A percentile compares a stretch with the other conserved stretches of the same genome.
phyloP scores from a whole-genome alignment of 2,329 filamentous ascomycete species.

The Xylariaceae sp. region DNA sequence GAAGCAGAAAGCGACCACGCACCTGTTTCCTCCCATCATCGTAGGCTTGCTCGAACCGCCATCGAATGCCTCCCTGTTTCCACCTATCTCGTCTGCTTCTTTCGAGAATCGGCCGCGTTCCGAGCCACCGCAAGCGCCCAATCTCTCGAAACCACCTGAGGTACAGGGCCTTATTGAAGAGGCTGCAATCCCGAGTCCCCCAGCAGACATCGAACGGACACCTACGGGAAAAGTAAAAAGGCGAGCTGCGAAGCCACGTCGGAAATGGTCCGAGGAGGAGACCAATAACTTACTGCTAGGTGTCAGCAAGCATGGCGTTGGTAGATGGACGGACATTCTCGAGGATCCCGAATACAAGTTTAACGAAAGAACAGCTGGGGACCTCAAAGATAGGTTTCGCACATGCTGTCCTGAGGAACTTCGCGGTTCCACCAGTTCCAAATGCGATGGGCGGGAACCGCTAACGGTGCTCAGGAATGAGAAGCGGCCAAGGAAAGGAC shows the following conservation, averaged over 20 bases:
- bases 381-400: slow-evolving; percentile 61
- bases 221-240: slow-evolving; percentile 43
- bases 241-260: slow-evolving; percentile 51
- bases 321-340: slow-evolving; percentile 60
- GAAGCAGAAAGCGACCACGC: slow-evolving; percentile 54
- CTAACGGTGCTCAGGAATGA: slow-evolving; percentile 23
- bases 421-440: slow-evolving; percentile 36
- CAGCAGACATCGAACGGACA: slow-evolving; percentile 29
- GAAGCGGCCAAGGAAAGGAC: slow-evolving; percentile 42
- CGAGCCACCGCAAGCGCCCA: slow-evolving; percentile 41
- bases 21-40: slow-evolving; percentile 58
- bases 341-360: slow-evolving; percentile 57
- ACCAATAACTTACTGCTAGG: slow-evolving; percentile 58
- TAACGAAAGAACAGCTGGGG: slow-evolving; percentile 55
- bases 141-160: slow-evolving; percentile 31
- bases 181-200: slow-evolving; percentile 25
- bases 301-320: slow-evolving; percentile 58
- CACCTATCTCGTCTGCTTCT: slow-evolving; percentile 54
- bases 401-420: slow-evolving; percentile 61
- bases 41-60: slow-evolving; percentile 59
- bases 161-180: slow-evolving; percentile 26
- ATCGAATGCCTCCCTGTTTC: slow-evolving; percentile 56
- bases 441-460: slow-evolving; percentile 29
- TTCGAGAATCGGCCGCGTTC: slow-evolving; percentile 44
- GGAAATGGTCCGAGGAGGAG: slow-evolving; percentile 61